phyloP scores from a whole-genome alignment of 225 moss, liverwort and hornwort species.

The Sphagnum contortum region DNA sequence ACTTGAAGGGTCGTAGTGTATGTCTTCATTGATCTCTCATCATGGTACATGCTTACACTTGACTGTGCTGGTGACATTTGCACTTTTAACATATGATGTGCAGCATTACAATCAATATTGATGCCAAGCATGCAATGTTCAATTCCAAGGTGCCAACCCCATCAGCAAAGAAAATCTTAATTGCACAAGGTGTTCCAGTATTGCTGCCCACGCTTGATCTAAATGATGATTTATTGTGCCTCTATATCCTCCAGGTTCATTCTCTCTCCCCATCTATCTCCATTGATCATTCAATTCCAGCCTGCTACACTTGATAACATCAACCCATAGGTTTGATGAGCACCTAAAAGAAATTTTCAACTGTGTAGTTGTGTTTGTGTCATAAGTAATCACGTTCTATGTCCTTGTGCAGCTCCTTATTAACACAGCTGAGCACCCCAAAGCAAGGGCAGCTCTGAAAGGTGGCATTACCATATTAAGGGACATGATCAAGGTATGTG shows the following conservation, averaged over 20 bases:
- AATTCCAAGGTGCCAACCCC: too few species aligned
- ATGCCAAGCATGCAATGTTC: slow-evolving; percentile 15
- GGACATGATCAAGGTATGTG: slow-evolving; percentile 22
- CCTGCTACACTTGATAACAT: not conserved
- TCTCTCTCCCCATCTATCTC: not conserved
- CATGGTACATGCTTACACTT: too few species aligned
- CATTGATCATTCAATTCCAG: not conserved
- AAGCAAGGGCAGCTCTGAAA: slow-evolving; percentile 27
- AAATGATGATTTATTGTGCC: slow-evolving; percentile 32
- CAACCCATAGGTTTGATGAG: not conserved
- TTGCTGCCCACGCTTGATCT: slow-evolving; percentile 35
- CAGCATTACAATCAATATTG: slow-evolving; percentile 40
- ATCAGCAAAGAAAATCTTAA: slow-evolving; percentile 12
- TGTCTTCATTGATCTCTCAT: too few species aligned
- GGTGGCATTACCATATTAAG: slow-evolving; percentile 24
- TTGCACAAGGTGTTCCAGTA: slow-evolving; percentile 29
- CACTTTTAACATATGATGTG: not conserved
- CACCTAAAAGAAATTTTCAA: too few species aligned
- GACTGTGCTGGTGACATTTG: too few species aligned
- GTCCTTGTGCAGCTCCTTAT: slow-evolving; percentile 26
- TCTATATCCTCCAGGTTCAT: slow-evolving; percentile 33
- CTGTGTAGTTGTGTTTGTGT: too few species aligned
- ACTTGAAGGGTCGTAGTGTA: too few species aligned
- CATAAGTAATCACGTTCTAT: not conserved
- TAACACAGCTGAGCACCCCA: slow-evolving; percentile 33